Conservation (phyloP, 768 basidiomycete genomes). For the Tylopilus subfusipes region DNA sequence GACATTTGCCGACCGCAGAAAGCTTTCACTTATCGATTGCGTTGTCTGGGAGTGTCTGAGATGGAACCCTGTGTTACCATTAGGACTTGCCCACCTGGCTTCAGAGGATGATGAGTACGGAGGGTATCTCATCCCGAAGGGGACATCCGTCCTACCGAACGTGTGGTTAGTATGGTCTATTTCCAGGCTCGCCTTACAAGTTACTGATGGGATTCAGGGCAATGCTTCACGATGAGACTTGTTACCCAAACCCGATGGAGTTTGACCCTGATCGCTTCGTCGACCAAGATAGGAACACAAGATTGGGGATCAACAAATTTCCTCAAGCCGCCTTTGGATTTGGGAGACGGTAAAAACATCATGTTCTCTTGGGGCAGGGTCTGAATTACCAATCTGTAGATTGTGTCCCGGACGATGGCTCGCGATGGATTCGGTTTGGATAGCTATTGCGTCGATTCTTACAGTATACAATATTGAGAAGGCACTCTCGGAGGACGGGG, state of each 20-base stretch:
- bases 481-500: conserved; percentile 32
- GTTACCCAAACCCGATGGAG: conserved; percentile 39
- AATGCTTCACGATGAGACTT: conserved; percentile 37
- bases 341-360: conserved; percentile 34
- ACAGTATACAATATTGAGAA: conserved; percentile 39
- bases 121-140: conserved; percentile 44
- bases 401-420: conserved; percentile 45
- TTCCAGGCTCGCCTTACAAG: conserved; percentile 4
- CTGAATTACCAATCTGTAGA: conserved; percentile 20
- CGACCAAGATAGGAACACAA: conserved; percentile 23
- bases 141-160: conserved; percentile 44
- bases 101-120: conserved; percentile 43
- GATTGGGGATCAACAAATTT: conserved; percentile 33
- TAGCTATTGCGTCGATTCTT: conserved; percentile 40
- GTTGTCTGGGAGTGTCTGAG: conserved; percentile 35
- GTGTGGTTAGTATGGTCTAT: conserved; percentile 37
- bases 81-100: conserved; percentile 20
- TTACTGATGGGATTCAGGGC: conserved; percentile 32
- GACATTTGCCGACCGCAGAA: conserved; percentile 37
- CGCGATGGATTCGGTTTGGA: conserved; percentile 43
- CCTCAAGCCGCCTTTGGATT: conserved; percentile 41
- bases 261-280: conserved; percentile 40
- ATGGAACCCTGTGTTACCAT: conserved; percentile 40
- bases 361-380: background rate
- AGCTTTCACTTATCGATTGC: conserved; percentile 40